Conservation (phyloP, 1,139 yeast species). For the Candida gigantensis region DNA sequence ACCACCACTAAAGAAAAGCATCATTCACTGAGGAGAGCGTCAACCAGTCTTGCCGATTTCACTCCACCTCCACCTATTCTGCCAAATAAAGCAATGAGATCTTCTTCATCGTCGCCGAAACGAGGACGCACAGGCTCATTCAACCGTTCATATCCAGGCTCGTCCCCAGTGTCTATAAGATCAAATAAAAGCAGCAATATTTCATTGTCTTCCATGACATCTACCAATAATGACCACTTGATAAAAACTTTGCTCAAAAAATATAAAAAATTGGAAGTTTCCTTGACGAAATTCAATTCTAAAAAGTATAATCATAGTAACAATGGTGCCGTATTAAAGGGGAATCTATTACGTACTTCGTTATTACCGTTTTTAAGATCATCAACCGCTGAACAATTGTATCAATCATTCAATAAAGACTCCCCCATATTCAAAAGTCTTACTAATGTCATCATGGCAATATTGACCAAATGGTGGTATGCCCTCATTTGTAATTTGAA, state of each 20-base stretch:
- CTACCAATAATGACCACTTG: conserved; percentile 12
- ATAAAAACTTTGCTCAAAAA: conserved; percentile 35
- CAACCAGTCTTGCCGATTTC: too few species aligned
- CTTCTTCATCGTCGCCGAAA: conserved; percentile 8
- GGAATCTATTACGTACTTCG: conserved; percentile 66
- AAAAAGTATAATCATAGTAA: conserved; percentile 33
- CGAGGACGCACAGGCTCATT: conserved; percentile 2
- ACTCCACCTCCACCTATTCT: conserved; percentile 17
- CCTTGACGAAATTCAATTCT: conserved; percentile 49
- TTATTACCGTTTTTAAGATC: conserved; percentile 66
- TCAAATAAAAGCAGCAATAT: too few species aligned
- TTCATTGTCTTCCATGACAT: too few species aligned
- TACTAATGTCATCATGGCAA: conserved; percentile 36
- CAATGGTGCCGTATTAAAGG: conserved; percentile 47
- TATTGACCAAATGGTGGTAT: conserved; percentile 68
- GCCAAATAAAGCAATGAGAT: conserved; percentile 6
- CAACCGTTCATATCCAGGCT: too few species aligned
- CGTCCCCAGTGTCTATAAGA: too few species aligned
- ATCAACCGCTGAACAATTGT: conserved; percentile 22
- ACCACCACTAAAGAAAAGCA: too few species aligned
- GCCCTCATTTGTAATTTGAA: conserved; percentile 48
- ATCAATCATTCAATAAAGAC: conserved; percentile 23
- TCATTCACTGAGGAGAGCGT: too few species aligned
- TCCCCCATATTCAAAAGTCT: conserved; percentile 35
- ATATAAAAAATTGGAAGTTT: conserved; percentile 47